Evolutionary conservation across 179 eudicot species (phyloP).

Genomic region (Vitellaria paradoxa): DNA sequence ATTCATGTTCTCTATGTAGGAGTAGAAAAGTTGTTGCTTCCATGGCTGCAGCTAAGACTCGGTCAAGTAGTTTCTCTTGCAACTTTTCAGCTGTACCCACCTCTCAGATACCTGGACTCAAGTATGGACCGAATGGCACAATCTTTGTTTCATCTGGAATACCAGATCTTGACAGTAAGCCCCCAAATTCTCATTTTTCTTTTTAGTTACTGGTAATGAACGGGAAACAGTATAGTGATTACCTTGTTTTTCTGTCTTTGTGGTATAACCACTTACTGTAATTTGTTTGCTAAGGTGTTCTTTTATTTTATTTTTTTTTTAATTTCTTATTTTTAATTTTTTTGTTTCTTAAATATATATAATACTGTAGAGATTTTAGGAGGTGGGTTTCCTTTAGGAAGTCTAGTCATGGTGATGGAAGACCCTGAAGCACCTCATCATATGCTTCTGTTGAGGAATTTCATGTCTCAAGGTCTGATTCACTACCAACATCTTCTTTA

Average conservation of each 20-base stretch:
- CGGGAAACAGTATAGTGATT: neutral
- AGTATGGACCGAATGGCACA: conserved; percentile 85
- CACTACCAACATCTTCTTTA: too few species aligned
- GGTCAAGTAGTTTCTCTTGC: conserved; percentile 86
- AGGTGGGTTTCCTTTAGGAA: conserved; percentile 87
- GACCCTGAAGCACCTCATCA: conserved; percentile 97
- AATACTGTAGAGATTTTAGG: conserved; percentile 67
- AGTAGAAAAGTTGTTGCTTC: neutral
- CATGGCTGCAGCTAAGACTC: conserved; percentile 60
- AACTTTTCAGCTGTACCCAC: conserved; percentile 45
- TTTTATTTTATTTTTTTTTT: too few species aligned
- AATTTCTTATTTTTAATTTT: neutral
- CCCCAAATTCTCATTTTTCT: neutral
- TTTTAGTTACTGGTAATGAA: neutral
- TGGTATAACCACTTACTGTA: neutral
- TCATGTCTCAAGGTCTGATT: too few species aligned
- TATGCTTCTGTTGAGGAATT: too few species aligned
- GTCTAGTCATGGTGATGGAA: conserved; percentile 91
- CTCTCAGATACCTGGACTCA: conserved; percentile 67
- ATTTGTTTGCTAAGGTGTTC: neutral
- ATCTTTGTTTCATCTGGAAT: conserved; percentile 87
- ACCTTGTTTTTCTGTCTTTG: neutral
- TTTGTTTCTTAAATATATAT: neutral
- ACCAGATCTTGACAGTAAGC: conserved; percentile 87
- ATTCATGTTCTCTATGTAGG: neutral